A percentile compares a stretch with the other conserved stretches of the same genome.
Evolutionary conservation across 768 basidiomycete species (phyloP).

Genomic region (Tylopilus subfusipes): DNA sequence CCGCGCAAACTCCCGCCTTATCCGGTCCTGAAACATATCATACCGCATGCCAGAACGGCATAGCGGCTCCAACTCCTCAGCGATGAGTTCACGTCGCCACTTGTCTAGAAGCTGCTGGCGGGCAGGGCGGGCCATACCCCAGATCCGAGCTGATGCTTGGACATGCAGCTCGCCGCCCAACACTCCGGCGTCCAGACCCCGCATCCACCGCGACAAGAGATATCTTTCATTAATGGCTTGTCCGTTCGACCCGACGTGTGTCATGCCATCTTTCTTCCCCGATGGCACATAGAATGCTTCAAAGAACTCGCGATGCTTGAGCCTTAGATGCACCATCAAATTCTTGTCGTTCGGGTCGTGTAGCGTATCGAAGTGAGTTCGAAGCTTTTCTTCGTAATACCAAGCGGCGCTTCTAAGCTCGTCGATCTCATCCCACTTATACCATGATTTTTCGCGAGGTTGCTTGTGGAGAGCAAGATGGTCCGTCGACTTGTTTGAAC

Average conservation of each 20-base stretch:
- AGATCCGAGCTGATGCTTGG: slow-evolving; percentile 30
- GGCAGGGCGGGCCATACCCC: slow-evolving; percentile 32
- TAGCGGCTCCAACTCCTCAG: too few relatives aligned
- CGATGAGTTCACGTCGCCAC: slow-evolving; percentile 37
- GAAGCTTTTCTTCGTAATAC: slow-evolving; percentile 32
- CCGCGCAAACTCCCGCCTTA: slow-evolving; percentile 35
- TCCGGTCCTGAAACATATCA: slow-evolving; percentile 32
- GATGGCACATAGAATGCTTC: slow-evolving; percentile 43
- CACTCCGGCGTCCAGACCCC: slow-evolving; percentile 42
- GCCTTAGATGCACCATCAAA: slow-evolving; percentile 45
- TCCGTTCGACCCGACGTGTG: slow-evolving; percentile 40
- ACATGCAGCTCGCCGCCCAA: slow-evolving; percentile 33
- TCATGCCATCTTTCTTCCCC: slow-evolving; percentile 41
- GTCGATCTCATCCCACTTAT: slow-evolving; percentile 11
- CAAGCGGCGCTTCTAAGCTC: slow-evolving; percentile 29
- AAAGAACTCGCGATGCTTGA: slow-evolving; percentile 40
- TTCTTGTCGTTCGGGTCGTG: slow-evolving; percentile 28
- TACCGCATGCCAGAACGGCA: too few relatives aligned
- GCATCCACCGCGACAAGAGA: slow-evolving; percentile 46
- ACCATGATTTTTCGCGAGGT: background rate
- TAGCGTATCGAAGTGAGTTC: background rate
- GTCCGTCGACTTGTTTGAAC: slow-evolving; percentile 45
- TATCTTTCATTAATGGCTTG: slow-evolving; percentile 36
- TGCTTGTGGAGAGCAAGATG: slow-evolving; percentile 38
- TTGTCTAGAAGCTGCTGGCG: slow-evolving; percentile 27